These are phyloP conservation scores for Boeremia lycopersici DNA, from an alignment of 2,329 filamentous ascomycete genomes.

Conservation along the genomic window DNA sequence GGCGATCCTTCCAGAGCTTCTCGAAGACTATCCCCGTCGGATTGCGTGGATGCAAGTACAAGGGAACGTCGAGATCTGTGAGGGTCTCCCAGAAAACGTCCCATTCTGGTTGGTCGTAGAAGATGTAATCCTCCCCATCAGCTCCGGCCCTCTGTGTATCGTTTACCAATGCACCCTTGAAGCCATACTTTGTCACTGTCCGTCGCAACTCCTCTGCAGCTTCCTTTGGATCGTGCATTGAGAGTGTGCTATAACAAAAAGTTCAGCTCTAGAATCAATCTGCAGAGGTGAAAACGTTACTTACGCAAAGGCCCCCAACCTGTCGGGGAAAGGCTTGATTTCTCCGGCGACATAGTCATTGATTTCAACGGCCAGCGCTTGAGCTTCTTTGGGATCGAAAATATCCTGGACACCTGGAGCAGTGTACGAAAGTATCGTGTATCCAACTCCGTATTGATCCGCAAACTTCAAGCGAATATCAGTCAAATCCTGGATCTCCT, in stretches of 20 bases:
- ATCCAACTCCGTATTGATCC: slow-evolving; percentile 55
- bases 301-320: slow-evolving; percentile 46
- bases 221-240: slow-evolving; percentile 42
- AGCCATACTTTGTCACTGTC: slow-evolving; percentile 54
- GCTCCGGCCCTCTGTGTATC: slow-evolving; percentile 41
- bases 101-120: slow-evolving; percentile 42
- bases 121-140: slow-evolving; percentile 38
- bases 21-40: slow-evolving; percentile 50
- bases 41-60: slow-evolving; percentile 44
- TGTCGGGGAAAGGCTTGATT: slow-evolving; percentile 51
- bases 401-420: slow-evolving; percentile 57
- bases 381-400: slow-evolving; percentile 52
- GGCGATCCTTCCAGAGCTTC: slow-evolving; percentile 61
- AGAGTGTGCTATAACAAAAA: slow-evolving; percentile 22
- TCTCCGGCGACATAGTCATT: slow-evolving; percentile 55
- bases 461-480: slow-evolving; percentile 51
- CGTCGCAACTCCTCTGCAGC: slow-evolving; percentile 38
- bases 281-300: neutral
- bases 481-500: slow-evolving; percentile 60
- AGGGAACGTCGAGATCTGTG: slow-evolving; percentile 35
- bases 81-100: slow-evolving; percentile 40
- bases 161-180: slow-evolving; percentile 64
- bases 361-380: slow-evolving; percentile 53
- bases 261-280: neutral
- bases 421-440: slow-evolving; percentile 56